Percentiles rank a stretch among this genome's conserved stretches.
Evolutionary conservation across 441 rosid genomes (phyloP).

Genomic region (Raphanus hybrid): DNA sequence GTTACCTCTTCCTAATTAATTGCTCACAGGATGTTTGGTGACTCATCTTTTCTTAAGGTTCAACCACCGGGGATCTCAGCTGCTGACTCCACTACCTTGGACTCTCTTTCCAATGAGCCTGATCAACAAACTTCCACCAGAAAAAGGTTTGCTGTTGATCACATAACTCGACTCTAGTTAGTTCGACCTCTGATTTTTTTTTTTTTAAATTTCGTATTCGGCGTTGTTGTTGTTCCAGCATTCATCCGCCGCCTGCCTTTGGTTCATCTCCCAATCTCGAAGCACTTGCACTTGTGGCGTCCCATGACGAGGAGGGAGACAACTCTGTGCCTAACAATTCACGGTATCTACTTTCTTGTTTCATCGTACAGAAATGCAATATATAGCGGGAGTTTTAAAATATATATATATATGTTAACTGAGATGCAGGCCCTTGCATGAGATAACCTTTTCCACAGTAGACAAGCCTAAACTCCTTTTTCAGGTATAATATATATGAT

Average conservation of each 20-base stretch:
- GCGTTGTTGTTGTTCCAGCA: slow-evolving; percentile 49
- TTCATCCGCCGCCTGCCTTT: slow-evolving; percentile 79
- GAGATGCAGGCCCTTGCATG: slow-evolving; percentile 70
- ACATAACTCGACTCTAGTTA: neutral
- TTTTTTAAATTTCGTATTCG: slow-evolving; percentile 25
- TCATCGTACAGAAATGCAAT: no score
- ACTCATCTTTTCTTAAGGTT: slow-evolving; percentile 59
- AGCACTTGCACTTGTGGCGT: slow-evolving; percentile 60
- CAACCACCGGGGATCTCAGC: slow-evolving; percentile 51
- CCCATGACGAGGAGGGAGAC: slow-evolving; percentile 53
- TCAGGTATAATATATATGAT: slow-evolving; percentile 51
- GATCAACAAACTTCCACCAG: slow-evolving; percentile 46
- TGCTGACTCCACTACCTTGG: slow-evolving; percentile 45
- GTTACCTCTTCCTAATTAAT: no score
- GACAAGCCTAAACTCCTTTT: slow-evolving; percentile 82
- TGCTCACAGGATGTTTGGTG: slow-evolving; percentile 40
- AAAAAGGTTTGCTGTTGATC: slow-evolving; percentile 47
- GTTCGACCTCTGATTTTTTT: neutral
- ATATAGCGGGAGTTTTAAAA: no score
- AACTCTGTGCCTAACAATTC: slow-evolving; percentile 71
- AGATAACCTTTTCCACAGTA: slow-evolving; percentile 66
- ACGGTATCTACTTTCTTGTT: neutral
- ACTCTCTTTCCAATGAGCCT: slow-evolving; percentile 42
- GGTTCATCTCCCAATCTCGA: slow-evolving; percentile 82
- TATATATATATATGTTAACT: neutral